Base-by-base conservation (phyloP, 208 protist species). In the Leishmania amazonensis region DNA sequence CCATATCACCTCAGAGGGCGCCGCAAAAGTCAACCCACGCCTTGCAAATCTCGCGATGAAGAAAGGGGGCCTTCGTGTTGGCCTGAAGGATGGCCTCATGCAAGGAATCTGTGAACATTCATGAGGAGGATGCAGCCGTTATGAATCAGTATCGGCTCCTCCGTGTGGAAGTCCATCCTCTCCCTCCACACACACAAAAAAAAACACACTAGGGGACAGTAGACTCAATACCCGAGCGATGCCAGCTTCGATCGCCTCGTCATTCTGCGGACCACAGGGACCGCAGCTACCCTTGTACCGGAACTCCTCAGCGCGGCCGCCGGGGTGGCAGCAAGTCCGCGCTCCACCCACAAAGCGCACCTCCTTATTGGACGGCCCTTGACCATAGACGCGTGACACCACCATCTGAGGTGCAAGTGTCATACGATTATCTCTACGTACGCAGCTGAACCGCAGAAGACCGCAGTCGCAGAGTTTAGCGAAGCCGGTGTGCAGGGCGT, bases 391-490 rank as follows among this genome's bases (percentile, higher is more conserved):
- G 49, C 86, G 83, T 8, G 91, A 86, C n/a, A 97, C 78, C 28
- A 97, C 75, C 24, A 96, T 83, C 82, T 97, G 95, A 5, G 96
- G 96, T 15, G 84, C 90, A 5, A 95, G 88, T 5, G 92, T 81
- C 79, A 99, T 97, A 49, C 91, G 87, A 64, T 98, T 98, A 75
- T 98, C 96, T 80, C 98, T 96, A 84, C 98, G 96, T 17, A 98
- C 93, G 80, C 93, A 97, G 19, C 95, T 96, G 49, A 79, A 82
- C n/a, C 79, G 60, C 47, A 98, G 80, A 35, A 97, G 92, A 64
- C 96, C 95, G 71, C 95, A 95, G 51, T 96, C 96, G 38, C 98
- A 82, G 31, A 89, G 58, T 38, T 98, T 99, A 3, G 96, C 96
- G 88, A 98, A 99, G 86, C 98, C 95, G 40, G 93, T 92, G 78